A percentile compares a stretch with the other conserved stretches of the same genome.
phyloP scores from a whole-genome alignment of 139 green algal species.

The Auxenochlorella protothecoides region DNA sequence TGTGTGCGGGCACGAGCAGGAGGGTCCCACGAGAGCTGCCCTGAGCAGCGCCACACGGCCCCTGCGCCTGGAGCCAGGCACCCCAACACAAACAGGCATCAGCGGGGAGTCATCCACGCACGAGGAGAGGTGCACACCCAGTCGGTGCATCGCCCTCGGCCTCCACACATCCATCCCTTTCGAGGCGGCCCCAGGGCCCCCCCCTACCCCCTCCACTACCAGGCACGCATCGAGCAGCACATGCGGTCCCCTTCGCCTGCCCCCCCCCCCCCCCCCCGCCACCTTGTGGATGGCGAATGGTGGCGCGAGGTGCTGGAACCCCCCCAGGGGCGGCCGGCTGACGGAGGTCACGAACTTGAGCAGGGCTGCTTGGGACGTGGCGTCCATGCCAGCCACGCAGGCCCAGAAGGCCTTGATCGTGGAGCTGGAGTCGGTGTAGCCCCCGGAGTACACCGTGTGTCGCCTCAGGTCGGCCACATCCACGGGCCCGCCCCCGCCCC shows the following conservation, averaged over 20 bases:
- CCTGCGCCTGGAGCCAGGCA: background rate
- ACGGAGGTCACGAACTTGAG: conserved; percentile 82
- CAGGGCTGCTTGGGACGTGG: conserved; percentile 40
- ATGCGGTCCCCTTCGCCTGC: background rate
- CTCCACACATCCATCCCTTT: too few species aligned
- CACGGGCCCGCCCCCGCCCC: conserved; percentile 32
- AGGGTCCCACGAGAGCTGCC: too few species aligned
- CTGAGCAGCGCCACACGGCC: too few species aligned
- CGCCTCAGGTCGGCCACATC: conserved; percentile 70
- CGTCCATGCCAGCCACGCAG: conserved; percentile 42
- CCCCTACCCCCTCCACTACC: too few species aligned
- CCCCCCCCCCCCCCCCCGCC: background rate
- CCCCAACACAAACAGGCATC: background rate
- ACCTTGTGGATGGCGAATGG: conserved; percentile 77
- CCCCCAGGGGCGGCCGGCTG: conserved; percentile 74
- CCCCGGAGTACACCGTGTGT: conserved; percentile 44
- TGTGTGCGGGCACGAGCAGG: too few species aligned
- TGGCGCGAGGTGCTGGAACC: conserved; percentile 79
- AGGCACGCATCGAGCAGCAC: background rate
- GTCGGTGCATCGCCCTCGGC: too few species aligned
- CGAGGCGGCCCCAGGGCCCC: too few species aligned
- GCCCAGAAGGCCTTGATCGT: conserved; percentile 79
- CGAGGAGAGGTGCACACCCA: background rate
- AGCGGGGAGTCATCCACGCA: background rate
- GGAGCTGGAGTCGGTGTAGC: conserved; percentile 43